Conservation (phyloP, 306 rosid genomes). For the Inga laurina region DNA sequence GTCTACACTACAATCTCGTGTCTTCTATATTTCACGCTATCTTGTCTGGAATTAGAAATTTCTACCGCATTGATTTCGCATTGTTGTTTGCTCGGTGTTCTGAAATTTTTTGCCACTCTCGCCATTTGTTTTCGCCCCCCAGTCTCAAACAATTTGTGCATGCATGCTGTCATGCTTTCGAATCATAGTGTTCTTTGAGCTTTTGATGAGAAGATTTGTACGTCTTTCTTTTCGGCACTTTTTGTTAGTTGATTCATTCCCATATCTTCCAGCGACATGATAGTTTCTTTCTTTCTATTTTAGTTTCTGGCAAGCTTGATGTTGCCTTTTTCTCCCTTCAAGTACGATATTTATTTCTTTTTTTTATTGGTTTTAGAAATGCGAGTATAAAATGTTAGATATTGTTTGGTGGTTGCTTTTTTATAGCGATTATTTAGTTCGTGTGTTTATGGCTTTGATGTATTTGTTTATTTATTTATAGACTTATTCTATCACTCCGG, state of each 20-base stretch:
- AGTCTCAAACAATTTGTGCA: not conserved
- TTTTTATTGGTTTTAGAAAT: not conserved
- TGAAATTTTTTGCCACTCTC: constrained; percentile 10
- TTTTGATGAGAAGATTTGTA: not conserved
- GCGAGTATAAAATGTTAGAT: constrained; percentile 7
- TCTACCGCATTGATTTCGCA: constrained; percentile 27
- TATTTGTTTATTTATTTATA: constrained; percentile 1
- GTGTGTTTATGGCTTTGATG: not conserved
- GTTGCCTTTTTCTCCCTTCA: not conserved
- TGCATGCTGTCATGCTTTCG: constrained; percentile 18
- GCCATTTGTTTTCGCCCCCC: constrained; percentile 18
- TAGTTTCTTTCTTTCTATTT: not conserved
- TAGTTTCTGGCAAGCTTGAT: not conserved
- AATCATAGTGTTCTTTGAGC: not conserved
- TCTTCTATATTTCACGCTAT: not conserved
- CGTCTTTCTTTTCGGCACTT: not conserved
- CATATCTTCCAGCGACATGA: not conserved
- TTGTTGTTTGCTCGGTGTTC: constrained; percentile 31
- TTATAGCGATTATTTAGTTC: not conserved
- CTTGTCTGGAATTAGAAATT: constrained; percentile 3
- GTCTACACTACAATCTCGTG: constrained; percentile 1
- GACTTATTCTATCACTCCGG: constrained; percentile 18
- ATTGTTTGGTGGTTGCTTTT: not conserved
- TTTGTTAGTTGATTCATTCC: constrained; percentile 12
- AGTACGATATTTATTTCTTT: not conserved